These are phyloP conservation scores for Cercospora sojina DNA, from an alignment of 2,329 filamentous ascomycete genomes.

Conservation along the genomic window DNA sequence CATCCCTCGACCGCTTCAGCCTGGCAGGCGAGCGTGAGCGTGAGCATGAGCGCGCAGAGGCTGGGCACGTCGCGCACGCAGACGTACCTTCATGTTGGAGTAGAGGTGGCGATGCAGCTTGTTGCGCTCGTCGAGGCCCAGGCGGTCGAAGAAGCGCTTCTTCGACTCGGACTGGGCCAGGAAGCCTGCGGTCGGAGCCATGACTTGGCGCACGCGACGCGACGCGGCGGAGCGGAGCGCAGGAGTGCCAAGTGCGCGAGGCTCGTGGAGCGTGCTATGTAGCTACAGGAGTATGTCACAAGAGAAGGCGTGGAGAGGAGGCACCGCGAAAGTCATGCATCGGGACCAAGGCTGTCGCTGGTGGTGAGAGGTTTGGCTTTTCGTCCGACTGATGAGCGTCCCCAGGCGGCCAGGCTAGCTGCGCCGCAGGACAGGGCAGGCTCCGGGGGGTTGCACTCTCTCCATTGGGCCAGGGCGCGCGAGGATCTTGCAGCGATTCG, in stretches of 20 bases:
- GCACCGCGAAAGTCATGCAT: not conserved
- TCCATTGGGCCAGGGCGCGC: not conserved
- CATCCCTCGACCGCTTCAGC: constrained; percentile 42
- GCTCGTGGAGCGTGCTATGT: not conserved
- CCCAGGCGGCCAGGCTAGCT: not conserved
- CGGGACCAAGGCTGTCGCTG: not conserved
- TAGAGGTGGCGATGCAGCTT: constrained; percentile 39
- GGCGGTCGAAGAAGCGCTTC: constrained; percentile 41
- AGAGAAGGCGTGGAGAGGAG: not conserved
- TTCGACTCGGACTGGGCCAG: constrained; percentile 46
- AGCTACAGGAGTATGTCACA: not conserved
- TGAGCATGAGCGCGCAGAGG: not conserved
- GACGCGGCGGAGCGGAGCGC: not conserved
- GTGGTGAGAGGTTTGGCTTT: not conserved
- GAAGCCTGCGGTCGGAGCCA: constrained; percentile 23
- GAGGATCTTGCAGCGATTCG: not conserved
- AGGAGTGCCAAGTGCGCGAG: not conserved
- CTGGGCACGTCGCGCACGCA: not conserved
- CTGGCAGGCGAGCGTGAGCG: constrained; percentile 28
- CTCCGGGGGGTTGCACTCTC: not conserved
- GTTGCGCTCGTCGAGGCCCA: constrained; percentile 42
- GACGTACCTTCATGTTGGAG: constrained; percentile 43
- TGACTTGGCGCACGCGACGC: not conserved
- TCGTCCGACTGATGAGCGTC: not conserved
- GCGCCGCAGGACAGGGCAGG: not conserved